Conservation (phyloP, 495 filamentous ascomycete species). For the Lasiosphaeria hispida region DNA sequence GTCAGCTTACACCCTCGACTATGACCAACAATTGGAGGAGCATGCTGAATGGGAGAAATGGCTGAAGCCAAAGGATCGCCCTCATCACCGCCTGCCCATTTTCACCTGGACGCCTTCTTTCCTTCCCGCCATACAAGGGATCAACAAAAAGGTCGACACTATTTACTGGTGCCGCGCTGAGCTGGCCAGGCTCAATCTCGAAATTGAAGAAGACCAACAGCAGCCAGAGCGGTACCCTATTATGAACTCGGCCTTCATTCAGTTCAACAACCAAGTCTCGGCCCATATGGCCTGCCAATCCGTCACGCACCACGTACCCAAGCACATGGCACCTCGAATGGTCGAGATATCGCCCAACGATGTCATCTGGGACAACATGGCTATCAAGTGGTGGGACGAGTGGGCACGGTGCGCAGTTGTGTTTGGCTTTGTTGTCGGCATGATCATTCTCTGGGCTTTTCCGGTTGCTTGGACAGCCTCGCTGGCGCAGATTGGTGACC, state of each 20-base stretch:
- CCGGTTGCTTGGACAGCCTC: constrained; percentile 86
- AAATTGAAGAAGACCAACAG: constrained; percentile 89
- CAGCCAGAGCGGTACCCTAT: constrained; percentile 83
- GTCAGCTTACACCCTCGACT: constrained; percentile 63
- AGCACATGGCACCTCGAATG: constrained; percentile 88
- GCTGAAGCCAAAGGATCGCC: constrained; percentile 75
- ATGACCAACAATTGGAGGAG: constrained; percentile 59
- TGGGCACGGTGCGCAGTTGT: constrained; percentile 73
- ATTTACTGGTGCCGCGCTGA: constrained; percentile 90
- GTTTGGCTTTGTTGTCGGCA: constrained; percentile 62
- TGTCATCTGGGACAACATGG: constrained; percentile 98
- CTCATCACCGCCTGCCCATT: constrained; percentile 77
- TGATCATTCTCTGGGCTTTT: constrained; percentile 88
- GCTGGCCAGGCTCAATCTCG: constrained; percentile 82
- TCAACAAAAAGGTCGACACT: constrained; percentile 91
- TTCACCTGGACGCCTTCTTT: constrained; percentile 69
- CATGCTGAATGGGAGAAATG: constrained; percentile 84
- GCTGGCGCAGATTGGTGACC: constrained; percentile 68
- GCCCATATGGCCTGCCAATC: constrained; percentile 98
- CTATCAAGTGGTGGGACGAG: constrained; percentile 89
- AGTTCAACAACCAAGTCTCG: constrained; percentile 97
- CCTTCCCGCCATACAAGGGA: constrained; percentile 73
- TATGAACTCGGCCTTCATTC: constrained; percentile 98
- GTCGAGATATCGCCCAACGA: constrained; percentile 93
- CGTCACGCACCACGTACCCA: constrained; percentile 86